Evolutionary conservation across 208 protist species (phyloP), one percentile per base, ranked within the genome.

Genomic region (Trypanosoma mega): DNA sequence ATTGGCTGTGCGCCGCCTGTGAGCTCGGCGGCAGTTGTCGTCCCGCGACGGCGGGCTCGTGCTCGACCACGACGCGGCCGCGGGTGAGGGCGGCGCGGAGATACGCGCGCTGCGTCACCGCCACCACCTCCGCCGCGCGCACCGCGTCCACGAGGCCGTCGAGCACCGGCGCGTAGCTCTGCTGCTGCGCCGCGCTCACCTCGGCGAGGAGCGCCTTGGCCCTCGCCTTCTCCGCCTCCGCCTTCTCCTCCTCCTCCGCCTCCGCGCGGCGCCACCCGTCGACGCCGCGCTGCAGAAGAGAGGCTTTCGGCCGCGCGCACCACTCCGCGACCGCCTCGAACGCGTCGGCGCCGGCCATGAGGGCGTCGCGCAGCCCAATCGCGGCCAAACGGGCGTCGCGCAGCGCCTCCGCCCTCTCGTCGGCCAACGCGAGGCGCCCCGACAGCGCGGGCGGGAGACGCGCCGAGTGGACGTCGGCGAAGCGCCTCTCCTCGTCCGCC

Each of bases 401-500:
- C 29, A 76, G 52, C 11, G 6, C 59, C 21, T 59, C 62, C 29
- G n/a, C 50, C 34, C 58, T 56, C 16, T 61, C 49, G 7, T 63
- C 18, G 36, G 56, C 21, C 55, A 64, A 43, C 0, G 64, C 18
- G 46, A 60, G 62, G 9, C 36, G 37, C 29, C 33, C 14, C 33
- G 64, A 64, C 18, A 76, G 66, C 46, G 31, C n/a, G 16, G 39
- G 8, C 47, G 70, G 70, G n/a, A 76, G 51, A 39, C 57, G 45
- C 3, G 47, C 48, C 0, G 39, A n/a, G 36, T 69, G 7, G 50
- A 55, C 27, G 18, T 66, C 63, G 30, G 70, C 53, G 44, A 76
- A 70, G 11, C 37, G 24, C 20, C 59, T n/a, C n/a, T n/a, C 43
- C 29, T 70, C 59, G 18, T 70, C 63, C 11, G 70, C 41, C 27